Base-by-base conservation (phyloP, 768 basidiomycete genomes). In the Xerocomus brunneocitrinus region DNA sequence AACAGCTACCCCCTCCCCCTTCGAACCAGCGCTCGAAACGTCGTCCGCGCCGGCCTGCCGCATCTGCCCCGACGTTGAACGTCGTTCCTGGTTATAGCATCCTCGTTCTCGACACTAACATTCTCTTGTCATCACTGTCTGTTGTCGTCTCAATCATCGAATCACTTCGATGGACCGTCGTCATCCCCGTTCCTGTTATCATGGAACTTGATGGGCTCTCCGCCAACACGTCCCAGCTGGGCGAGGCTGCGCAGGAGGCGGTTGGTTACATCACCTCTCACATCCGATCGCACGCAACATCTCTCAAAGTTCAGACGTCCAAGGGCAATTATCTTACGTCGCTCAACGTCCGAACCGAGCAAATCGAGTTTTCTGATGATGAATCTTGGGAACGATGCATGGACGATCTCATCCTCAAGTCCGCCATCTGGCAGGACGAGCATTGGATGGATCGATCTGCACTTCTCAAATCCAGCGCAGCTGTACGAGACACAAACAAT, bases 171-270 rank as follows among this genome's bases (percentile, higher is more conserved):
- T 98, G 94, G 93, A 97, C 91, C 0, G 77, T 95, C 43, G 76
- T 99, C 53, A 75, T 99, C 0, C 97, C 97, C 4, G 80, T 98
- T 3, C 95, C 94, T 0, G 95, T 97, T 56, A 81, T 98, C 65
- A 98, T 95, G 79, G 97, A 99, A 62, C 84, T 99, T 8, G 95
- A 99, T 59, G 93, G 94, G n/a, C 82, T 98, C 8, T 77, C 80
- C 1, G 70, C 74, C 52, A 86, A 89, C 58, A 70, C 79, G 0
- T 69, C 79, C 0, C 77, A 79, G 41, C 84, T 98, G 24, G 91
- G 87, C 38, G 78, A 82, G 43, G 83, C 89, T 0, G 94, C 97
- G 0, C 74, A 76, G 35, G 74, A 76, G 10, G 91, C 94, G 0
- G 74, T 97, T 54, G 58, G 76, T 0, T 97, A 91, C 62, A 80